Base-by-base conservation (phyloP, 345 rosid genomes). In the Brassica cretica region DNA sequence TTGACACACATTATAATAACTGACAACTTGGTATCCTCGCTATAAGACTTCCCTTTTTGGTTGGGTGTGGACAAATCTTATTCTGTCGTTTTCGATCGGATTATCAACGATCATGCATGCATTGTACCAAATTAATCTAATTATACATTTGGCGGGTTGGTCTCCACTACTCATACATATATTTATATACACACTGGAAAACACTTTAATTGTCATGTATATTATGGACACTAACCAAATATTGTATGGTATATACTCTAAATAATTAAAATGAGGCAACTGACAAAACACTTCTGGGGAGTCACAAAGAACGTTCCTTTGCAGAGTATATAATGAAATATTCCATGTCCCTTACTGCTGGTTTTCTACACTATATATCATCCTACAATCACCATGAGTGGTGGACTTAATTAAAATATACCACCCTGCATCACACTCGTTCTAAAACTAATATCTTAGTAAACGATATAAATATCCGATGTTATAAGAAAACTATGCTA, bases 51-150 rank as follows among this genome's bases (percentile, higher is more conserved):
- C 16, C 53, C 16, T 14, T 46, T 46, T 1, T 7, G 10, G 15
- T 21, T 27, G 41, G 12, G 64, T 27, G 61, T 71, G 60, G 61
- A 77, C 72, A 15, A 18, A 71, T 56, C 14, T 72, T 66, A 15
- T 19, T 72, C 58, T 66, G 77, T 78, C 72, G 81, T 78, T 67
- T 66, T 32, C 64, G 56, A 59, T 46, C 64, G 64, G 44, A 67
- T 78, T 39, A 72, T 66, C 41, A 18, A 44, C 53, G 76, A 73
- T 74, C 78, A 67, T 79, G 78, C 78, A 73, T 73, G 70, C 78
- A 79, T 33, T 68, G 11, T 37, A 51, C 18, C 21, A 49, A 19
- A 5, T 15, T 33, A 72, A 61, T 32, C 59, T 30, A 66, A 3
- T 66, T 1, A 9, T 72, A 39, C 51, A 60, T 9, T 49, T 44